These are phyloP conservation scores for Aspergillus sp. DNA, from an alignment of 2,329 filamentous ascomycete genomes.

Conservation along the genomic window DNA sequence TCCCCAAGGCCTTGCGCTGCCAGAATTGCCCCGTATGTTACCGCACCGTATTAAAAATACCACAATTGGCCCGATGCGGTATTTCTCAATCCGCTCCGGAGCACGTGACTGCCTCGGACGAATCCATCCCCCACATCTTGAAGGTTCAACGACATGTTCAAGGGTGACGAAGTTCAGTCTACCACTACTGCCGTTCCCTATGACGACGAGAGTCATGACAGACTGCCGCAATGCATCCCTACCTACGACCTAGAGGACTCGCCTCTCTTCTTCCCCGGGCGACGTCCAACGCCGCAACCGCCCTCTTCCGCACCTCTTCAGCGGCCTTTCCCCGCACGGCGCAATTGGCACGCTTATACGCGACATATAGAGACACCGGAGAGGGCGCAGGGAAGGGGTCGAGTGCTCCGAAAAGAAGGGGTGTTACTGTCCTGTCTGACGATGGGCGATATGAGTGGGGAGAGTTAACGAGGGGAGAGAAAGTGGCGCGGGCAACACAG, in stretches of 20 bases:
- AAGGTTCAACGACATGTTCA: no score
- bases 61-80: neutral
- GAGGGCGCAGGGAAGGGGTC: constrained; percentile 31
- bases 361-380: constrained; percentile 47
- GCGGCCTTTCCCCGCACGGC: constrained; percentile 19
- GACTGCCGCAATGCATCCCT: constrained; percentile 15
- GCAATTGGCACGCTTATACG: constrained; percentile 43
- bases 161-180: no score
- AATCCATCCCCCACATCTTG: neutral
- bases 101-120: constrained; percentile 13
- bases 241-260: constrained; percentile 16
- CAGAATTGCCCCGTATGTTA: no score
- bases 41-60: constrained; percentile 14
- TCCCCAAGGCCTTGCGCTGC: no score
- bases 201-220: constrained; percentile 7
- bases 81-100: constrained; percentile 9
- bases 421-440: constrained; percentile 78
- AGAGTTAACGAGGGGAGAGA: constrained; percentile 66
- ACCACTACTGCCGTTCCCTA: neutral
- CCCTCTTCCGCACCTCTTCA: constrained; percentile 18
- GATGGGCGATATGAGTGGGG: constrained; percentile 75
- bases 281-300: constrained; percentile 5
- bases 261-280: constrained; percentile 10
- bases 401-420: constrained; percentile 41
- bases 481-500: constrained; percentile 75